Conservation (phyloP, 768 basidiomycete species). For the Boletus rubroflammeus region DNA sequence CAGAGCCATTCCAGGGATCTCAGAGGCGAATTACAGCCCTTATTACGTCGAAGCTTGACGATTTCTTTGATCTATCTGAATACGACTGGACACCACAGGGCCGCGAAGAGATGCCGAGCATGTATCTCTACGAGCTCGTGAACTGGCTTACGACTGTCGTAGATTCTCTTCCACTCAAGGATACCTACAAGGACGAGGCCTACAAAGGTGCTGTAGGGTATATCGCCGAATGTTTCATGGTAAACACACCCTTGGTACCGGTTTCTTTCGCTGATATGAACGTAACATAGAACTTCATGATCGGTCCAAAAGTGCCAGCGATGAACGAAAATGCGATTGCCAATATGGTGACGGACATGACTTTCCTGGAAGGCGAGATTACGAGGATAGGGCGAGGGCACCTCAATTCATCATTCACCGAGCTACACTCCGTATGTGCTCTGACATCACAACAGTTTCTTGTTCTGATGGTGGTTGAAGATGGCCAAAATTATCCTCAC, state of each 20-base stretch:
- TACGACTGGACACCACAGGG: slow-evolving; percentile 86
- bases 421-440: slow-evolving; percentile 68
- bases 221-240: slow-evolving; percentile 86
- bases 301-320: slow-evolving; percentile 66
- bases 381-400: slow-evolving; percentile 69
- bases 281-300: slow-evolving; percentile 62
- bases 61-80: slow-evolving; percentile 93
- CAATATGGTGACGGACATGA: slow-evolving; percentile 81
- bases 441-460: background rate
- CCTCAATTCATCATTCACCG: slow-evolving; percentile 68
- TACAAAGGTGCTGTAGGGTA: slow-evolving; percentile 87
- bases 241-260: slow-evolving; percentile 35
- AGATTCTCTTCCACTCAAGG: slow-evolving; percentile 81
- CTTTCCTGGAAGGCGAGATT: slow-evolving; percentile 86
- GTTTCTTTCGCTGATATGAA: slow-evolving; percentile 2
- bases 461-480: slow-evolving; percentile 34
- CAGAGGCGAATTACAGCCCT: slow-evolving; percentile 73
- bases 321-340: slow-evolving; percentile 90
- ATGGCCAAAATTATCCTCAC: slow-evolving; percentile 69
- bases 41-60: slow-evolving; percentile 89
- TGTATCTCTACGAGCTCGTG: slow-evolving; percentile 92
- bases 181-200: slow-evolving; percentile 82
- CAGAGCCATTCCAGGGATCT: slow-evolving; percentile 63
- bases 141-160: slow-evolving; percentile 97
- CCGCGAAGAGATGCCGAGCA: slow-evolving; percentile 77